A percentile compares a stretch with the other conserved stretches of the same genome.
Evolutionary conservation across 495 filamentous ascomycete genomes (phyloP).

Genomic region (Thermothielavioides terrestris): DNA sequence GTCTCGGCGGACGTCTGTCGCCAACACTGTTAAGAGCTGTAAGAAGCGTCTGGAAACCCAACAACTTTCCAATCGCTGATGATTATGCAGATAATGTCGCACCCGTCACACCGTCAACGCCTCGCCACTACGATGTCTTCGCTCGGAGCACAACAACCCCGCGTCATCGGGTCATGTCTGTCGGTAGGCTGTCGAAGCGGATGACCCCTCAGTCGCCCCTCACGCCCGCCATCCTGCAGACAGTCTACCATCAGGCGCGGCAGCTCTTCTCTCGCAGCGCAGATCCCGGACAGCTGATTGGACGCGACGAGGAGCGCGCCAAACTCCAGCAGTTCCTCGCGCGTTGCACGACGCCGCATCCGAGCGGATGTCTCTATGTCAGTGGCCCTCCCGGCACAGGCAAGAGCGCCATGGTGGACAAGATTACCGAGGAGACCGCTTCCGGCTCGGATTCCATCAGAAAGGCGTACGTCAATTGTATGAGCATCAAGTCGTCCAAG

Average conservation of each 20-base stretch:
- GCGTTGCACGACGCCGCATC: conserved; percentile 47
- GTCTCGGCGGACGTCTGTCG: conserved; percentile 7
- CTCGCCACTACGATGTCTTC: conserved; percentile 47
- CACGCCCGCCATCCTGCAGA: conserved; percentile 54
- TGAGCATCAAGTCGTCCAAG: conserved; percentile 77
- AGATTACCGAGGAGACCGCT: conserved; percentile 55
- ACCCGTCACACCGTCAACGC: conserved; percentile 58
- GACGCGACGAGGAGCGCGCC: conserved; percentile 69
- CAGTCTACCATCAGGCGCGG: conserved; percentile 79
- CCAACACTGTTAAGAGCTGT: conserved; percentile 13
- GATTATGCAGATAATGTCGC: conserved; percentile 6
- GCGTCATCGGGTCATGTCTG: conserved; percentile 42
- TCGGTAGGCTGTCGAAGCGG: conserved; percentile 43
- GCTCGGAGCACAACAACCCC: conserved; percentile 37
- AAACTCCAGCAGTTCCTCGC: conserved; percentile 64
- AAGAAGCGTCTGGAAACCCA: not conserved
- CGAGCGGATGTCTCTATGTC: conserved; percentile 85
- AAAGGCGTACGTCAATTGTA: conserved; percentile 84
- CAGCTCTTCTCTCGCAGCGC: conserved; percentile 75
- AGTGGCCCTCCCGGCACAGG: conserved; percentile 94
- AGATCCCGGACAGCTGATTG: conserved; percentile 67
- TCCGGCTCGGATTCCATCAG: conserved; percentile 44
- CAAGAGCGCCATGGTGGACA: conserved; percentile 85
- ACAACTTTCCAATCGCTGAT: not conserved
- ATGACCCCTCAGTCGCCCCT: conserved; percentile 52